phyloP scores from a whole-genome alignment of 139 green algal species.

The Pleodorina starrii region DNA sequence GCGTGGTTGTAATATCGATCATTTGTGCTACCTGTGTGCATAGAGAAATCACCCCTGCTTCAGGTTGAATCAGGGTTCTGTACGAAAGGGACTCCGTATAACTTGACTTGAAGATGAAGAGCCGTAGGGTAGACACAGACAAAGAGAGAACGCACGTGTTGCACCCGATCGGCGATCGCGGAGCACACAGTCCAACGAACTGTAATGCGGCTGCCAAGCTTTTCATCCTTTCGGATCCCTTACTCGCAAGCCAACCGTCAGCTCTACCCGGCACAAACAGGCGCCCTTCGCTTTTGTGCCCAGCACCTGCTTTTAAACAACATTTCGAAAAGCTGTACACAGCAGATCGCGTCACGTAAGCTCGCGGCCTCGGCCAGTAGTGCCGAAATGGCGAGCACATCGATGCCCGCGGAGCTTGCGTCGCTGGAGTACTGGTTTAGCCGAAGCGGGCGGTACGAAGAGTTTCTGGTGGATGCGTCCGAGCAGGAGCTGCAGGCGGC shows the following conservation, averaged over 20 bases:
- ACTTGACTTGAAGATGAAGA: no score
- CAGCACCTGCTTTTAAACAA: not conserved
- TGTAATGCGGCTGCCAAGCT: not conserved
- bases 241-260: not conserved
- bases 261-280: not conserved
- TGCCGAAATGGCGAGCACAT: not conserved
- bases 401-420: not conserved
- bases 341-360: not conserved
- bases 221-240: not conserved
- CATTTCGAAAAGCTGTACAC: no score
- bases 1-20: no score
- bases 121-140: no score
- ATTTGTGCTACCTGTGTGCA: no score
- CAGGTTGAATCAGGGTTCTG: no score
- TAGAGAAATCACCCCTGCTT: no score
- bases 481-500: not conserved
- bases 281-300: no score
- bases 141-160: no score
- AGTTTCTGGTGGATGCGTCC: not conserved
- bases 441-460: not conserved
- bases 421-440: conserved; percentile 11
- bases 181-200: no score
- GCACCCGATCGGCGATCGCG: no score
- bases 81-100: no score
- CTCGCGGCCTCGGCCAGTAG: not conserved